Evolutionary conservation across 306 rosid genomes (phyloP), one percentile per base, ranked within the genome.

Genomic region (Cucurbita pepo): DNA sequence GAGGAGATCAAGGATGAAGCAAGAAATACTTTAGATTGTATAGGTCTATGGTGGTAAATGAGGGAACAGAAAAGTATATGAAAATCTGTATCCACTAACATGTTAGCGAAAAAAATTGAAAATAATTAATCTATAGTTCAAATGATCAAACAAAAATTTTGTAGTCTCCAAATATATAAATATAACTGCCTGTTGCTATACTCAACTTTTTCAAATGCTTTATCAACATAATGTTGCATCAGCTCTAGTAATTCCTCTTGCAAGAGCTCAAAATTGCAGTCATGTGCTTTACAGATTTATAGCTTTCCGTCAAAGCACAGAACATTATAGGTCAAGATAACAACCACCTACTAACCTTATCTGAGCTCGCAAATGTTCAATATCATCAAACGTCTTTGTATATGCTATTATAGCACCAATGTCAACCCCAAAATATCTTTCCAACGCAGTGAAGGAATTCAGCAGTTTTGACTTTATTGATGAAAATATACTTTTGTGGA

Each of bases 301-400:
- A 30, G 59, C 25, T 50, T 51, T 30, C 19, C 34, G 15, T 48
- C 30, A 37, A 69, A 50, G 44, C 30, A 50, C 45, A 69, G 74
- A 13, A 15, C 43, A 69, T 15, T 14, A 21, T 22, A 69, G 4
- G 12, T 69, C 1, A 50, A 48, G 47, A 56, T 55, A 56, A 72
- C 37, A 44, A 48, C 8, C 56, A 21, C 13, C 80, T 45, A 79
- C 85, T 22, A 69, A 91, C 99, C 99, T 89, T 86, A 95, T 95
- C 81, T 85, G 87, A 80, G 97, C 97, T 47, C 95, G 95, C 86
- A 95, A 71, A 88, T 91, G 99, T 79, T 89, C 95, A 69, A 91
- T 84, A 85, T 85, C 97, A 83, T 78, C 75, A 77, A 36, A 85
- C 6, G 84, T 76, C 77, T 78, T 78, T 71, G 95, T 87, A 86